Evolutionary conservation across 2,329 filamentous ascomycete species (phyloP).

Genomic region (Fusarium guadeloupense): DNA sequence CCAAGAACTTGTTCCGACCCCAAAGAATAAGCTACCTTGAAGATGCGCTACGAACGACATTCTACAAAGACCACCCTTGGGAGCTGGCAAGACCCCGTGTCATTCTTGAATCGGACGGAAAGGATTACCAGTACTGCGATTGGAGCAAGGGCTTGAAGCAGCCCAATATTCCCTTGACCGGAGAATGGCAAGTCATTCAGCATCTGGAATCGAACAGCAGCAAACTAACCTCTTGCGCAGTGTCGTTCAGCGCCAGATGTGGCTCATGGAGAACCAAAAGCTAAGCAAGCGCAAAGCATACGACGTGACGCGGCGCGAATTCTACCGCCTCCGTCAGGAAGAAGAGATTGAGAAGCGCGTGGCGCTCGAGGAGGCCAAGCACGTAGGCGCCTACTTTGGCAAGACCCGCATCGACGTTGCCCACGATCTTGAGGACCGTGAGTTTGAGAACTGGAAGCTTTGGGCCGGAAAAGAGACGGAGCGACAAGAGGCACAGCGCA

Average conservation of each 20-base stretch:
- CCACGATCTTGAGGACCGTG: slow-evolving; percentile 81
- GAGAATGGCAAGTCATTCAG: slow-evolving; percentile 57
- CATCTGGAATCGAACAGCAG: background rate
- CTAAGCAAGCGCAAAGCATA: slow-evolving; percentile 77
- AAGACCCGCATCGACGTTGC: slow-evolving; percentile 77
- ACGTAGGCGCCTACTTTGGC: slow-evolving; percentile 90
- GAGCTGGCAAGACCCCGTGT: slow-evolving; percentile 89
- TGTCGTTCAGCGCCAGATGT: slow-evolving; percentile 91
- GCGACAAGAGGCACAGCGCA: slow-evolving; percentile 52
- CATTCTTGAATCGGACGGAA: slow-evolving; percentile 85
- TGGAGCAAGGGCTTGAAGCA: slow-evolving; percentile 83
- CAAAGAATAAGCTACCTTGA: slow-evolving; percentile 82
- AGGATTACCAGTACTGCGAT: slow-evolving; percentile 77
- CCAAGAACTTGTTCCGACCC: slow-evolving; percentile 83
- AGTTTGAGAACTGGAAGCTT: slow-evolving; percentile 84
- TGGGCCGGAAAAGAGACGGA: slow-evolving; percentile 71
- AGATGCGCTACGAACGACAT: slow-evolving; percentile 80
- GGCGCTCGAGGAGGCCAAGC: slow-evolving; percentile 85
- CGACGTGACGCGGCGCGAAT: slow-evolving; percentile 86
- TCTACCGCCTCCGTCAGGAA: slow-evolving; percentile 83
- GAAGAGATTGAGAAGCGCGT: slow-evolving; percentile 86
- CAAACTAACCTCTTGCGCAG: slow-evolving; percentile 57
- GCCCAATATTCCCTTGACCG: slow-evolving; percentile 77
- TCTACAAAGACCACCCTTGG: slow-evolving; percentile 97
- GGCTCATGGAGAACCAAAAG: slow-evolving; percentile 75